Base-by-base conservation (phyloP, 768 basidiomycete species). In the Exidia glandulosa region DNA sequence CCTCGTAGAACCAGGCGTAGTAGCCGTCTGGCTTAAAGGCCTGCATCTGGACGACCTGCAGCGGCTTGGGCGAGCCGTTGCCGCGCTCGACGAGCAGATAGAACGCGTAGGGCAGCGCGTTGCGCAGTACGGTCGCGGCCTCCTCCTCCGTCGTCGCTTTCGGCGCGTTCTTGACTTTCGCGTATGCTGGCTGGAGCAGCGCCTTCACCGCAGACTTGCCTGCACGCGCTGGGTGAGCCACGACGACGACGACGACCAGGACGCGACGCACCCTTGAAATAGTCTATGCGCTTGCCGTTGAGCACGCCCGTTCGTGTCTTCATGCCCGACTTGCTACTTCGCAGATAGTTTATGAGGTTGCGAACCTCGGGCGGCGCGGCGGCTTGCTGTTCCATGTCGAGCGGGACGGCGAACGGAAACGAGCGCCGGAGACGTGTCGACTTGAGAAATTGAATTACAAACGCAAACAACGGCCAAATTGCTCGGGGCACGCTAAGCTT, bases 1-100 rank as follows among this genome's bases (percentile, higher is more conserved):
- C 90, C 61, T 94, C 91, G 72, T 94, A 91, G 73, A 98, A 92
- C 95, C 95, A 99, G 31, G 88, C 94, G 72, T 90, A 98, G 74
- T 94, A 93, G 56, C 87, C 85, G 25, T 88, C 83, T 6, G 81
- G 75, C n/a, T 76, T 73, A 71, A 96, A 94, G 61, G 79, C 74
- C 67, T 92, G 89, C 72, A 91, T 86, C 57, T 82, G 87, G 60
- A 86, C 86, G 68, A 99, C 81, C 64, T 85, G 82, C 34, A 96
- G 79, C 37, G 76, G 76, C 72, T 91, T 94, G 36, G 92, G 92
- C 0, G 85, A 79, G 1, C 86, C 78, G 9, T 83, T 78, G 67
- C 82, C 84, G 57, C 89, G 88, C 61, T 94, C 85, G 55, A 95
- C 88, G 47, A 90, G 89, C 52, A 98, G 83, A 83, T 86, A 97